Evolutionary conservation across 176 grass and related monocot genomes (phyloP), one percentile per base, ranked within the genome.

Genomic region (Eragrostis nindensis): DNA sequence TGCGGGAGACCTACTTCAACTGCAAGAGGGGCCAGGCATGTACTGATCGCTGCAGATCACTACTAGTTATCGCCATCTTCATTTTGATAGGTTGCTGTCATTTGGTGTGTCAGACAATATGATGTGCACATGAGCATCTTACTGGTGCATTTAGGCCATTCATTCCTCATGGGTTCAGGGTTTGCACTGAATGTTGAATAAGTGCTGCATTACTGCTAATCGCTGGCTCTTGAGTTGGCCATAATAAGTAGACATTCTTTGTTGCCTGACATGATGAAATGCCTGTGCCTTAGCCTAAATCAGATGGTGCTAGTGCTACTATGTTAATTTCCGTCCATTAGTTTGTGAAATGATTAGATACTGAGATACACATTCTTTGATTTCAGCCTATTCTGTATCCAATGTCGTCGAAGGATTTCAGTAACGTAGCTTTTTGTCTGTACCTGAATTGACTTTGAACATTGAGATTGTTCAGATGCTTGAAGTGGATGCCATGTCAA

Each of bases 1-100:
- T 99, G 77, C 87, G 97, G 26, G 97, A 99, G 86, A 99, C 97
- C 65, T 99, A 96, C 73, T 99, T 99, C 83, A 96, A 96, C 80
- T 96, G 97, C 90, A 99, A 99, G 71, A 92, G 97, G 25, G 93
- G 97, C 79, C 93, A 99, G 90, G 97, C 83, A 90, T 78, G 79
- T 88, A 19, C 81, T 68, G 8, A 21, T 64, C 2, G 8, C 56
- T 70, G 36, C 57, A 36, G 17, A 71, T 30, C 66, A 70, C 63
- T 13, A 36, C 19, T 25, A 18, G 32, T 6, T 42, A 22, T 53
- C 22, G 3, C 45, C 47, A 56, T 43, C 61, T 66, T 39, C 12
- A 5, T 83, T 19, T 73, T 62, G 11, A 43, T 73, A 15, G 19
- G 15, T 3, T 45, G 40, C 71, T 56, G 80, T 3, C 18, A 57